phyloP scores from a whole-genome alignment of 805 yeast species.

The Zygosaccharomyces lentus region DNA sequence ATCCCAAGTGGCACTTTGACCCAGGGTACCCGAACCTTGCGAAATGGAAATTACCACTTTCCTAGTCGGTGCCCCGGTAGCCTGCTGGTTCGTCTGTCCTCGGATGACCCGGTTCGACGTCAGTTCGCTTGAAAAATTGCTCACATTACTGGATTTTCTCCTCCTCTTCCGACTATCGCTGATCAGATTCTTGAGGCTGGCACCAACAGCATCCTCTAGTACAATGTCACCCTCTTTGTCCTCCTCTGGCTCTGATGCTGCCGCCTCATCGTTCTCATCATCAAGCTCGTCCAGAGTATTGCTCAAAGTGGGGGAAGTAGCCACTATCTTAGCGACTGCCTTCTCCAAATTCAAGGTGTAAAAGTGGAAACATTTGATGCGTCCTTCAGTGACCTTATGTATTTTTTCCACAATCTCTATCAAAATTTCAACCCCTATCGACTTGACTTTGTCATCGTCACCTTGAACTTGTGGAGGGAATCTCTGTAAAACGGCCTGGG shows the following conservation, averaged over 20 bases:
- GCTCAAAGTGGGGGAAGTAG: conserved; percentile 51
- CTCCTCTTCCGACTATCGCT: conserved; percentile 28
- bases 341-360: conserved; percentile 90
- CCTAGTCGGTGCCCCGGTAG: conserved; percentile 39
- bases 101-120: conserved; percentile 42
- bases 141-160: conserved; percentile 30
- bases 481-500: conserved; percentile 46
- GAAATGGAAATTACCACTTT: conserved; percentile 70
- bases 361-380: conserved; percentile 83
- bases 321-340: conserved; percentile 80
- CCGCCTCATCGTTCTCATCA: conserved; percentile 37
- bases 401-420: conserved; percentile 59
- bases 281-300: conserved; percentile 44
- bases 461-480: conserved; percentile 54
- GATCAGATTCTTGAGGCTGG: conserved; percentile 3
- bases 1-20: conserved; percentile 94
- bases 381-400: conserved; percentile 47
- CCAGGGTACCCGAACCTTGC: conserved; percentile 76
- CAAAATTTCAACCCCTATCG: conserved; percentile 73
- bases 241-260: conserved; percentile 29
- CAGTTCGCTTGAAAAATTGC: conserved; percentile 28
- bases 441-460: conserved; percentile 78
- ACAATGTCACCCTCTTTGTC: conserved; percentile 33
- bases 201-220: conserved; percentile 23
- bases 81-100: conserved; percentile 28